Evolutionary conservation across 192 early-diverging fungal genomes (phyloP).

Genomic region (Coemansia sp.): DNA sequence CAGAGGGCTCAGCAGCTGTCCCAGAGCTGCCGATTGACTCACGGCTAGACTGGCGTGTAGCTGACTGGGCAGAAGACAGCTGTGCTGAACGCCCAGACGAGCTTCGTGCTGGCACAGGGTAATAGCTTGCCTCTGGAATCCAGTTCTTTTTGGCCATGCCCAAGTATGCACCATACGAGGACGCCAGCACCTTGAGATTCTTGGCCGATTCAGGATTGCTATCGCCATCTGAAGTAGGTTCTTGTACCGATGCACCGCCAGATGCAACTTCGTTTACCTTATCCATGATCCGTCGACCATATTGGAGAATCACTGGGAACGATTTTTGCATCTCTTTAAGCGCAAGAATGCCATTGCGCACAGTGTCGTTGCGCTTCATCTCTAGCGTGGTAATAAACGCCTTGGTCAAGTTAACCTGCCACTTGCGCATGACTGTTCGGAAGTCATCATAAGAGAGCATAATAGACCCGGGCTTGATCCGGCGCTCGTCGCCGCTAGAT

Average conservation of each 20-base stretch:
- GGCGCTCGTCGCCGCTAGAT: conserved; percentile 23
- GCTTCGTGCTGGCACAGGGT: conserved; percentile 10
- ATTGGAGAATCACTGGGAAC: conserved; percentile 40
- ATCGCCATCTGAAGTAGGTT: background rate
- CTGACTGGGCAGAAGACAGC: conserved; percentile 9
- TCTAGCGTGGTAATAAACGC: conserved; percentile 28
- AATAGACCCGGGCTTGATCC: conserved; percentile 22
- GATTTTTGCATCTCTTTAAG: conserved; percentile 43
- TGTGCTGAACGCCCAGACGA: conserved; percentile 1
- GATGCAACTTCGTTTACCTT: conserved; percentile 40
- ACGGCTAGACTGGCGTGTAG: conserved; percentile 6
- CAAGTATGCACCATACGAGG: conserved; percentile 35
- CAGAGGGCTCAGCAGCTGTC: background rate
- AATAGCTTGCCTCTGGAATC: conserved; percentile 45
- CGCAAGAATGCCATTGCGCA: conserved; percentile 46
- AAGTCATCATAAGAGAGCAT: conserved; percentile 49
- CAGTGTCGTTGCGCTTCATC: conserved; percentile 37
- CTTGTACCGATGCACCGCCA: background rate
- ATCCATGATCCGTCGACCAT: conserved; percentile 32
- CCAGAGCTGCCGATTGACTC: conserved; percentile 1
- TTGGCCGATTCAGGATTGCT: conserved; percentile 25
- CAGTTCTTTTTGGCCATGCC: conserved; percentile 33
- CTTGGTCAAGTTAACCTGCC: conserved; percentile 41
- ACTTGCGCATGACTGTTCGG: conserved; percentile 49
- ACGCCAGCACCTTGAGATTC: conserved; percentile 48